phyloP scores from a whole-genome alignment of 306 rosid genomes.

The Quercus cerris region DNA sequence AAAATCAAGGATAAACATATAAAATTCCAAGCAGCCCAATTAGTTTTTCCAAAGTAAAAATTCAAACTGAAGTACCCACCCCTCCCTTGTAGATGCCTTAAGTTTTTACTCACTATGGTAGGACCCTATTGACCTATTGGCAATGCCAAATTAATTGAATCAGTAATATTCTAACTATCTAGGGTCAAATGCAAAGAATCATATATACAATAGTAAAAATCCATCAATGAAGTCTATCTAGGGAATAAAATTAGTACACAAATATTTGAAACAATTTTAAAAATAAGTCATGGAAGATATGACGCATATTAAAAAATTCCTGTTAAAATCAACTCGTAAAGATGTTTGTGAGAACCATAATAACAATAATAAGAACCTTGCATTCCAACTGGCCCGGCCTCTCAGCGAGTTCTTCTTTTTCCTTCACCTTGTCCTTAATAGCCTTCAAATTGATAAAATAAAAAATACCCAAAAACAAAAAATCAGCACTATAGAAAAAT shows the following conservation, averaged over 20 bases:
- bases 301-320: neutral
- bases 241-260: neutral
- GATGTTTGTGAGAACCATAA: constrained; percentile 20
- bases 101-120: neutral
- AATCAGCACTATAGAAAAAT: constrained; percentile 10
- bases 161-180: neutral
- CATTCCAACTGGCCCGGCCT: constrained; percentile 63
- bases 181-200: neutral
- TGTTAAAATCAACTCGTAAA: constrained; percentile 12
- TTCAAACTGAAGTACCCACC: neutral
- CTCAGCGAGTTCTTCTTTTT: constrained; percentile 54
- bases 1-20: neutral
- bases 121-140: neutral
- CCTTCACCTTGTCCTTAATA: constrained; percentile 52
- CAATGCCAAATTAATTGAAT: neutral
- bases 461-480: constrained; percentile 21
- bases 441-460: constrained; percentile 37
- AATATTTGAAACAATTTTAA: neutral
- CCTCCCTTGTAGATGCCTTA: neutral
- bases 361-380: constrained; percentile 60
- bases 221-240: neutral
- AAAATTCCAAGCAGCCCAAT: neutral
- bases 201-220: neutral
- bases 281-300: neutral
- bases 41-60: neutral